Percentiles rank a stretch among this genome's conserved stretches.
These are phyloP conservation scores for Arbutus unedo DNA, from an alignment of 148 eudicot species.

Conservation along the genomic window DNA sequence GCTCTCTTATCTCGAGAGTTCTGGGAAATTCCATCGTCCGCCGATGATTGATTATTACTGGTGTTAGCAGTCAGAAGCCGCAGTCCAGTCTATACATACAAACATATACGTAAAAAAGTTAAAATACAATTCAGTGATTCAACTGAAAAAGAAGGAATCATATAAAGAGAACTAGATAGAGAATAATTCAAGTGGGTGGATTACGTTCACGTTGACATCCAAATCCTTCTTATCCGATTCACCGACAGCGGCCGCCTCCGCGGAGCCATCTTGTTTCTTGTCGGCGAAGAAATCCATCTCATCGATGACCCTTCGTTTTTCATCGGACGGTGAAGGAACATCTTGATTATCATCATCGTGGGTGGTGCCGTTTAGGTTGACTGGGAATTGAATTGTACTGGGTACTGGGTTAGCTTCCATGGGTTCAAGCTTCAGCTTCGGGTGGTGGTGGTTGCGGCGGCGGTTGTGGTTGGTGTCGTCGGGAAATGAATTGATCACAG, in stretches of 20 bases:
- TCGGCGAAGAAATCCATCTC: conserved; percentile 61
- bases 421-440: conserved; percentile 21
- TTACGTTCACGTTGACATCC: conserved; percentile 36
- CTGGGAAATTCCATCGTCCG: conserved; percentile 43
- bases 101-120: neutral
- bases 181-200: neutral
- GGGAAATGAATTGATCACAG: conserved; percentile 18
- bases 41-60: conserved; percentile 45
- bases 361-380: conserved; percentile 31
- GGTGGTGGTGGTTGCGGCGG: conserved; percentile 4
- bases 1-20: conserved; percentile 36
- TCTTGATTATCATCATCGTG: neutral
- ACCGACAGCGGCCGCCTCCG: neutral
- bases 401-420: conserved; percentile 13
- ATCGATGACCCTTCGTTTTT: conserved; percentile 22
- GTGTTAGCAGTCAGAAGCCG: conserved; percentile 49
- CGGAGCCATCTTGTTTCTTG: conserved; percentile 15
- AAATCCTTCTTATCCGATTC: conserved; percentile 8
- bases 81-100: conserved; percentile 41
- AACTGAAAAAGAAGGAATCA: neutral
- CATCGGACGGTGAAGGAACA: conserved; percentile 14
- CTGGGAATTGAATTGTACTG: conserved; percentile 41
- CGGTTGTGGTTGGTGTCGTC: neutral
- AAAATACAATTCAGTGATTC: neutral
- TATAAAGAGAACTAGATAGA: neutral